Evolutionary conservation across 192 early-diverging fungal genomes (phyloP).

Genomic region (Kickxella alabastrina): DNA sequence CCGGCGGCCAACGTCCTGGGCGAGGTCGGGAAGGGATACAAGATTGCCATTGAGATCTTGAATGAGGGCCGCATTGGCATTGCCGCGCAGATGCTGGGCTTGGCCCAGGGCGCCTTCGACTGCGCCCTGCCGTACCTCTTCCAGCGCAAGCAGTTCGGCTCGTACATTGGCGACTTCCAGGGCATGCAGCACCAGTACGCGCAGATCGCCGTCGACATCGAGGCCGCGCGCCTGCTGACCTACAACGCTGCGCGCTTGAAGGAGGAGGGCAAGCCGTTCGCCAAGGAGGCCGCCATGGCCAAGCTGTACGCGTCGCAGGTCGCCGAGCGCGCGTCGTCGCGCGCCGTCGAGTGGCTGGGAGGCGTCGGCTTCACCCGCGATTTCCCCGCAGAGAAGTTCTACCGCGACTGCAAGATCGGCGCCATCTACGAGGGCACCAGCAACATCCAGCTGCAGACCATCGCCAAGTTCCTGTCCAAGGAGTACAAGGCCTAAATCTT

Average conservation of each 20-base stretch:
- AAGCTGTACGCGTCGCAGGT: slow-evolving; percentile 95
- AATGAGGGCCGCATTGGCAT: slow-evolving; percentile 99
- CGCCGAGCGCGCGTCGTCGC: slow-evolving; percentile 82
- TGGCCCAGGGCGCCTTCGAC: slow-evolving; percentile 93
- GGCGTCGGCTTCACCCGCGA: slow-evolving; percentile 97
- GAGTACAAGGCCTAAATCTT: slow-evolving; percentile 20
- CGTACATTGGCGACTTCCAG: slow-evolving; percentile 84
- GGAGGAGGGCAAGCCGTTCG: slow-evolving; percentile 85
- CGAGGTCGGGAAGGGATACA: slow-evolving; percentile 95
- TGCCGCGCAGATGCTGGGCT: slow-evolving; percentile 96
- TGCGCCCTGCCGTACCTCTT: slow-evolving; percentile 84
- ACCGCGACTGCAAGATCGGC: slow-evolving; percentile 95
- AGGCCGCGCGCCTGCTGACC: slow-evolving; percentile 92
- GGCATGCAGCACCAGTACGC: slow-evolving; percentile 78
- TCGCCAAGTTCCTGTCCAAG: slow-evolving; percentile 60
- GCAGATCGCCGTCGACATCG: slow-evolving; percentile 88
- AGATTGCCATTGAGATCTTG: slow-evolving; percentile 95
- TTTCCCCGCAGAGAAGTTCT: slow-evolving; percentile 89
- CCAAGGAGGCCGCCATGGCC: slow-evolving; percentile 98
- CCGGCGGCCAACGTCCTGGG: slow-evolving; percentile 87
- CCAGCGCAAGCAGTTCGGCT: slow-evolving; percentile 93
- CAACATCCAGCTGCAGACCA: slow-evolving; percentile 97
- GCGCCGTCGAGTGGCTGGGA: slow-evolving; percentile 96
- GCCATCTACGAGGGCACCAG: slow-evolving; percentile 93
- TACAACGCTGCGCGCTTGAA: slow-evolving; percentile 96